Evolutionary conservation across 208 protist species (phyloP).

Genomic region (Trypanosomatidae sp.): DNA sequence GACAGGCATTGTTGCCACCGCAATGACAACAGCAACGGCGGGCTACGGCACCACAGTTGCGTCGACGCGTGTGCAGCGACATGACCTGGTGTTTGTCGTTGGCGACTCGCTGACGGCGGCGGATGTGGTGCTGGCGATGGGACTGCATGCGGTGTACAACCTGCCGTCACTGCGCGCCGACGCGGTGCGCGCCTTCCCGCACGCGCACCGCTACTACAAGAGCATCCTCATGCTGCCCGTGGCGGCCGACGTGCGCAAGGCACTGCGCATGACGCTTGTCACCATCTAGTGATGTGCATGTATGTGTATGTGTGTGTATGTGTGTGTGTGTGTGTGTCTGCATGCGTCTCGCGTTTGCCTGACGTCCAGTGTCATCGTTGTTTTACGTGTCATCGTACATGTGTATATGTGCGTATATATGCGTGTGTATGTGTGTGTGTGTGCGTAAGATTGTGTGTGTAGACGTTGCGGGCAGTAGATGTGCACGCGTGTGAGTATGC

Average conservation of each 20-base stretch:
- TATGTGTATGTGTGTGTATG: too few species aligned
- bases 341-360: too few species aligned
- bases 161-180: slow-evolving; percentile 6
- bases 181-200: slow-evolving; percentile 2
- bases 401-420: too few species aligned
- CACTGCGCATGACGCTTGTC: slow-evolving; percentile 18
- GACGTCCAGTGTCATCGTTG: too few species aligned
- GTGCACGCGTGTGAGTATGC: too few species aligned
- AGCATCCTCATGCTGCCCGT: slow-evolving; percentile 39
- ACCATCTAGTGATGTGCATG: slow-evolving; percentile 7
- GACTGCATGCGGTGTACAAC: slow-evolving; percentile 18
- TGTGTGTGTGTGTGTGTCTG: too few species aligned
- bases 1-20: too few species aligned
- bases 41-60: not conserved
- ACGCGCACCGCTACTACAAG: slow-evolving; percentile 18
- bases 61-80: slow-evolving; percentile 7
- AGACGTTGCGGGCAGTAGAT: too few species aligned
- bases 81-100: slow-evolving; percentile 45
- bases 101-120: slow-evolving; percentile 59
- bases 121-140: slow-evolving; percentile 32
- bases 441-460: too few species aligned
- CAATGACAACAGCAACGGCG: too few species aligned
- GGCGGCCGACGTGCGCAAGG: slow-evolving; percentile 37
- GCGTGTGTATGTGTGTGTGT: too few species aligned
- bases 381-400: too few species aligned